These are phyloP conservation scores for Abelmoschus esculentus DNA, from an alignment of 345 rosid species.

Conservation along the genomic window DNA sequence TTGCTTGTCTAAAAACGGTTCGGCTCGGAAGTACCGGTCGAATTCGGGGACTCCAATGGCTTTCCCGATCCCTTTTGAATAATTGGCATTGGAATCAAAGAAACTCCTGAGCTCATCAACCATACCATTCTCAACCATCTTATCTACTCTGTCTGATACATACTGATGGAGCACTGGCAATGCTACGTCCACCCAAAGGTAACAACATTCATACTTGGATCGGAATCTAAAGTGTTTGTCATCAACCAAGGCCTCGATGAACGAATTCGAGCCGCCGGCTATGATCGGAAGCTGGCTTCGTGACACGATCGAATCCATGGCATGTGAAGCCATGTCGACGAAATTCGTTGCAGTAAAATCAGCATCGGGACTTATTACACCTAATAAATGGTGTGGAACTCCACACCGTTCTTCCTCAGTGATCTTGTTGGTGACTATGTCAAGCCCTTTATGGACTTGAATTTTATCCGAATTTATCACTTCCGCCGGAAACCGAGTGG, in stretches of 20 bases:
- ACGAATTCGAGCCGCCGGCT: constrained; percentile 82
- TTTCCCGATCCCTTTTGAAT: constrained; percentile 40
- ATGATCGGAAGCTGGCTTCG: constrained; percentile 56
- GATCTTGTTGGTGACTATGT: constrained; percentile 50
- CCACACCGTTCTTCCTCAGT: constrained; percentile 45
- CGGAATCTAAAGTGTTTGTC: constrained; percentile 23
- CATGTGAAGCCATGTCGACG: constrained; percentile 33
- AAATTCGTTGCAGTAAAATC: constrained; percentile 50
- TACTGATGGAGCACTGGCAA: constrained; percentile 36
- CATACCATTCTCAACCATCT: constrained; percentile 63
- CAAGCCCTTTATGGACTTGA: constrained; percentile 48
- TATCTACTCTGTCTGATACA: constrained; percentile 56
- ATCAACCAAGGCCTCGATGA: constrained; percentile 49
- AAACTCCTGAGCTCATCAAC: constrained; percentile 51
- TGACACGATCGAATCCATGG: constrained; percentile 32
- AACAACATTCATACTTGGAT: constrained; percentile 43
- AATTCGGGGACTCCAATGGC: constrained; percentile 79
- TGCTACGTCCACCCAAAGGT: constrained; percentile 67
- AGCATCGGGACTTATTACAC: constrained; percentile 24
- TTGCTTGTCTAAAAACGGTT: constrained; percentile 25
- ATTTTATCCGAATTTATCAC: constrained; percentile 81
- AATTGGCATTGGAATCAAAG: constrained; percentile 31
- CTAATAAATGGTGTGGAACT: constrained; percentile 72
- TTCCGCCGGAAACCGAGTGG: constrained; percentile 52
- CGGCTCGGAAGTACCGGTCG: constrained; percentile 38